These are phyloP conservation scores for Panicum virgatum DNA, from an alignment of 202 grass and related monocot genomes.

Conservation along the genomic window DNA sequence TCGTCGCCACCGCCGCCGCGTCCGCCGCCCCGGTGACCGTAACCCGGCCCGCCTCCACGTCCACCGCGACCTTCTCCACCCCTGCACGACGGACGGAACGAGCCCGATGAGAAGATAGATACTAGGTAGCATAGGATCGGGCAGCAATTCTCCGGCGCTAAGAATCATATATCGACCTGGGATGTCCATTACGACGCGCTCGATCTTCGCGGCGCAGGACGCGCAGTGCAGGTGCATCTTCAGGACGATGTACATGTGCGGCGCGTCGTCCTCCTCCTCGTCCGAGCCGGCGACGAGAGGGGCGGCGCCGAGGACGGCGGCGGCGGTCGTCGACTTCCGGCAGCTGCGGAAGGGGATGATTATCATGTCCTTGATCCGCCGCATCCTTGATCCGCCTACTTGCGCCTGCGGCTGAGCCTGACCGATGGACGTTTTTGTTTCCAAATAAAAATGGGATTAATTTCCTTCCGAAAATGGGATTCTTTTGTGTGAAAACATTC, in stretches of 20 bases:
- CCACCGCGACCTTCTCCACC: neutral
- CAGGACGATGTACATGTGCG: neutral
- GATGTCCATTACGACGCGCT: neutral
- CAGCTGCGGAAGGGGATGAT: neutral
- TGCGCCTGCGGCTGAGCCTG: neutral
- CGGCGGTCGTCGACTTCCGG: constrained; percentile 1
- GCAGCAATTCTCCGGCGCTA: neutral
- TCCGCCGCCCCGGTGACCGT: neutral
- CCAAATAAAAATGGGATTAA: no score
- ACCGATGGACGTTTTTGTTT: neutral
- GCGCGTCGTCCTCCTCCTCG: neutral
- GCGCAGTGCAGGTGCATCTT: neutral
- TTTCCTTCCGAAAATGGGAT: neutral
- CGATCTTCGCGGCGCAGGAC: neutral
- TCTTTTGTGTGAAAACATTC: neutral
- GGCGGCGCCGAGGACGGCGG: neutral
- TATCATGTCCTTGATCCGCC: neutral
- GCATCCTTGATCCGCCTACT: neutral
- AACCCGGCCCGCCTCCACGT: neutral
- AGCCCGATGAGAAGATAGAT: neutral
- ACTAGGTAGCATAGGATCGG: neutral
- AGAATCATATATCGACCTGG: neutral
- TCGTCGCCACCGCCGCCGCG: neutral
- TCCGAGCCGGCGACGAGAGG: neutral
- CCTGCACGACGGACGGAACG: neutral